These are phyloP conservation scores for Cercospora sojina DNA, from an alignment of 2,329 filamentous ascomycete genomes.

Conservation along the genomic window DNA sequence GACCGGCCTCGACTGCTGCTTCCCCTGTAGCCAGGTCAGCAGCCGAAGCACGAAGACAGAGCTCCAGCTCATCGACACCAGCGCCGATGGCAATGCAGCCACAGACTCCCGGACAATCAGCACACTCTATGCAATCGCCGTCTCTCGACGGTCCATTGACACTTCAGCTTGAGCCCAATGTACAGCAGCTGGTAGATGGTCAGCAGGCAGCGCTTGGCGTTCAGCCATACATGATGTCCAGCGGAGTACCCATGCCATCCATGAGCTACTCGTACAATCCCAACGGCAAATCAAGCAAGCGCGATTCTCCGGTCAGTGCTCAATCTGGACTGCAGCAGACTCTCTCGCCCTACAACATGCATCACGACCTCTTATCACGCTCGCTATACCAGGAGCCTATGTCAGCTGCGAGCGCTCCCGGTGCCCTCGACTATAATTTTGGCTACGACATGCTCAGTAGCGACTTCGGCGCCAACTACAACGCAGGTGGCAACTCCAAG, in stretches of 20 bases:
- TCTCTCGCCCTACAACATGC: conserved; percentile 16
- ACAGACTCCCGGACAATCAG: conserved; percentile 13
- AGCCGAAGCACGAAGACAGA: conserved; percentile 18
- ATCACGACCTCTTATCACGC: conserved; percentile 7
- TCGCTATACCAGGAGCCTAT: conserved; percentile 17
- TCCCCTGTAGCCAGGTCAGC: conserved; percentile 15
- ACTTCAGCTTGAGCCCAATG: conserved; percentile 52
- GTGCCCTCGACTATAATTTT: conserved; percentile 21
- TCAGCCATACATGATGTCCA: conserved; percentile 20
- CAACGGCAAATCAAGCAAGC: conserved; percentile 31
- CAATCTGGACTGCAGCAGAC: conserved; percentile 25
- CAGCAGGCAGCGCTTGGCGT: conserved; percentile 25
- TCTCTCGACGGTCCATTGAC: conserved; percentile 39
- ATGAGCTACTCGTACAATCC: conserved; percentile 29
- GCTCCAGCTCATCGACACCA: neutral
- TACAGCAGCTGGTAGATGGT: conserved; percentile 53
- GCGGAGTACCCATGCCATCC: conserved; percentile 22
- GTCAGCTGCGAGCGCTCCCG: conserved; percentile 20
- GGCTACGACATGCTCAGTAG: conserved; percentile 16
- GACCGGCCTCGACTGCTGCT: conserved; percentile 6
- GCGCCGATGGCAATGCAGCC: conserved; percentile 12
- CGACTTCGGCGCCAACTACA: conserved; percentile 14
- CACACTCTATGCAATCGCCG: neutral
- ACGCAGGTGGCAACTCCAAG: conserved; percentile 9
- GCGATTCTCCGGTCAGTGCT: conserved; percentile 5